Evolutionary conservation across 495 filamentous ascomycete genomes (phyloP).

Genomic region (Beverwykella pulmonaria): DNA sequence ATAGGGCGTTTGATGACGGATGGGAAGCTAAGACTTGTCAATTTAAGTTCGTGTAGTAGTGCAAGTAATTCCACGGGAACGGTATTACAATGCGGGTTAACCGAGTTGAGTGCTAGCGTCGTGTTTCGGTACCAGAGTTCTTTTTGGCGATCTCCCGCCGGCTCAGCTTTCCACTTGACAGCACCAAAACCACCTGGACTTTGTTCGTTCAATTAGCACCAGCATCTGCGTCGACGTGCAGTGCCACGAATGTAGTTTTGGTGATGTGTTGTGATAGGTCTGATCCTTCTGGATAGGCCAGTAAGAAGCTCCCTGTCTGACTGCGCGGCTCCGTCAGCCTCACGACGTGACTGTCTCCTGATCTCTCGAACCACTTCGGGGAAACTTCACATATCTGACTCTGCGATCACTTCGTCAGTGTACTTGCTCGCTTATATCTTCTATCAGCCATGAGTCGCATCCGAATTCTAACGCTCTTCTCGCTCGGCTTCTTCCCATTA

Average conservation of each 20-base stretch:
- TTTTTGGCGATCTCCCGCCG: too few relatives aligned
- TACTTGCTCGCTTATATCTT: background rate
- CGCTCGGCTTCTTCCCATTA: constrained; percentile 6
- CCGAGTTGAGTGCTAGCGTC: background rate
- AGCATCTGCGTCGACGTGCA: too few relatives aligned
- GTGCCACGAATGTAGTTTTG: too few relatives aligned
- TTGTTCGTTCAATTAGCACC: too few relatives aligned
- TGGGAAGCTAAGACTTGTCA: background rate
- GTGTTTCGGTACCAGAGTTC: background rate
- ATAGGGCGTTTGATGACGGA: background rate
- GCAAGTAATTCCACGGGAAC: background rate
- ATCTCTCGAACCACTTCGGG: constrained; percentile 3
- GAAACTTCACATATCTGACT: background rate
- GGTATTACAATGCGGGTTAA: background rate
- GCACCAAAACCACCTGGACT: background rate
- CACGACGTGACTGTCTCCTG: constrained; percentile 27
- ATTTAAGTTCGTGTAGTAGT: background rate
- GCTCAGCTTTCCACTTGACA: too few relatives aligned
- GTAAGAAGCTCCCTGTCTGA: too few relatives aligned
- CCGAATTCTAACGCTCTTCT: constrained; percentile 13
- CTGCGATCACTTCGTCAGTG: background rate
- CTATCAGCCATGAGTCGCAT: constrained; percentile 11
- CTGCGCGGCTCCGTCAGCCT: too few relatives aligned
- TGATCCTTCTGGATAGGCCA: too few relatives aligned
- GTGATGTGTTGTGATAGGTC: too few relatives aligned